These are phyloP conservation scores for Ophiocytium majus DNA, from an alignment of 352 stramenopile genomes.

Conservation along the genomic window DNA sequence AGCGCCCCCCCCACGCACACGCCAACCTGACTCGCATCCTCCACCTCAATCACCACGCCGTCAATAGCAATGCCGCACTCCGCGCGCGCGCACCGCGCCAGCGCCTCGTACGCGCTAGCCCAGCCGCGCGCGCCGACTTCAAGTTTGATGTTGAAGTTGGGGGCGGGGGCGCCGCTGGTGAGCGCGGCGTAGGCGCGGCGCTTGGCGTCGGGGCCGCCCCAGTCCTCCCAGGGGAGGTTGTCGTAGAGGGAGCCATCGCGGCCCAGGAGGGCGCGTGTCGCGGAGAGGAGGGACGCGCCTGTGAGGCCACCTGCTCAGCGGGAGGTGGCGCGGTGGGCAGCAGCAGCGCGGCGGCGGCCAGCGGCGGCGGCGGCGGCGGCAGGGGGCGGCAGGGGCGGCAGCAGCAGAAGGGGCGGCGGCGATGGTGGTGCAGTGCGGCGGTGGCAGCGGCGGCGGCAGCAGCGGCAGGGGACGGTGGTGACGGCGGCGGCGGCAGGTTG, in stretches of 20 bases:
- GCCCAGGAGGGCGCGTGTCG: conserved; percentile 59
- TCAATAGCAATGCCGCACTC: background rate
- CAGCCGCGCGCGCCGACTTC: too few species aligned
- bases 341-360: background rate
- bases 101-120: background rate
- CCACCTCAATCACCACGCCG: background rate
- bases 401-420: background rate
- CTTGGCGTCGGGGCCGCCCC: background rate
- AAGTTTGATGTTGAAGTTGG: too few species aligned
- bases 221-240: conserved; percentile 64
- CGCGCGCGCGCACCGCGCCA: background rate
- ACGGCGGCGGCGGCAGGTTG: background rate
- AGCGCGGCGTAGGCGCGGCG: background rate
- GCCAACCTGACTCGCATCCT: background rate
- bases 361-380: too few species aligned
- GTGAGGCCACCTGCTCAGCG: background rate
- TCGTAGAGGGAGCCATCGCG: conserved; percentile 65
- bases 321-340: background rate
- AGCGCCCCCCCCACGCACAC: background rate
- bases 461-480: background rate
- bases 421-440: background rate
- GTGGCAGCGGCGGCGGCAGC: background rate
- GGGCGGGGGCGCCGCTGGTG: background rate
- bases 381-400: background rate
- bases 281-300: background rate